These are phyloP conservation scores for Clarireedia homoeocarpa DNA, from an alignment of 2,329 filamentous ascomycete species.

Conservation along the genomic window DNA sequence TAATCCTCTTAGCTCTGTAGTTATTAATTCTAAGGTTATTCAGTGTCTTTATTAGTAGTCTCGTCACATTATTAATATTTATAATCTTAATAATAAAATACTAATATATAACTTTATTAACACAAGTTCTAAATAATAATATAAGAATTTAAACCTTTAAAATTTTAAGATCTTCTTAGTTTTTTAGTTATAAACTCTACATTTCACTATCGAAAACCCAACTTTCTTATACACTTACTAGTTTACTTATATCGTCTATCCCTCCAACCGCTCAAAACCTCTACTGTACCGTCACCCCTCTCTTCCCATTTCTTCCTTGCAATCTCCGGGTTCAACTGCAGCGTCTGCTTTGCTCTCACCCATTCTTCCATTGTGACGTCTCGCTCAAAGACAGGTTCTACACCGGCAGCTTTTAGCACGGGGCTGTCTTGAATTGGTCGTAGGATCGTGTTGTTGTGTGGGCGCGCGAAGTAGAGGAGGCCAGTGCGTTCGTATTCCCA, in stretches of 20 bases:
- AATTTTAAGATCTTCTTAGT: too few species aligned
- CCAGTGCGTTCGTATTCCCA: constrained; percentile 35
- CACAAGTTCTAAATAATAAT: too few species aligned
- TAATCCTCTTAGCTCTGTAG: too few species aligned
- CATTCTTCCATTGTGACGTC: constrained; percentile 38
- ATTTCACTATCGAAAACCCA: too few species aligned
- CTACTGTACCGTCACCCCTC: constrained; percentile 29
- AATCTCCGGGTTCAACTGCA: constrained; percentile 29
- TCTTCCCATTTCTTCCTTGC: constrained; percentile 31
- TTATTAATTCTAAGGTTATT: too few species aligned
- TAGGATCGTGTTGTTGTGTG: constrained; percentile 22
- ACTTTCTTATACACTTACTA: too few species aligned
- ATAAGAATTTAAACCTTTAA: too few species aligned
- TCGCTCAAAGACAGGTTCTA: constrained; percentile 31
- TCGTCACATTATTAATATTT: too few species aligned
- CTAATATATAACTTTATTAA: too few species aligned
- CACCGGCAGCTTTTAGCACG: constrained; percentile 25
- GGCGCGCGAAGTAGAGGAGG: constrained; percentile 38
- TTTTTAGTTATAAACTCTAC: too few species aligned
- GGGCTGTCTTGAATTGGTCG: constrained; percentile 28
- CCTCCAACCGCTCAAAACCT: constrained; percentile 31
- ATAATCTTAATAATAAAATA: too few species aligned
- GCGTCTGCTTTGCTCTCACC: constrained; percentile 34
- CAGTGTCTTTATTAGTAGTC: too few species aligned
- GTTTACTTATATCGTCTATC: constrained; percentile 25